A percentile compares a stretch with the other conserved stretches of the same genome.
phyloP scores from a whole-genome alignment of 352 stramenopile genomes.

The Peronospora tabacina region DNA sequence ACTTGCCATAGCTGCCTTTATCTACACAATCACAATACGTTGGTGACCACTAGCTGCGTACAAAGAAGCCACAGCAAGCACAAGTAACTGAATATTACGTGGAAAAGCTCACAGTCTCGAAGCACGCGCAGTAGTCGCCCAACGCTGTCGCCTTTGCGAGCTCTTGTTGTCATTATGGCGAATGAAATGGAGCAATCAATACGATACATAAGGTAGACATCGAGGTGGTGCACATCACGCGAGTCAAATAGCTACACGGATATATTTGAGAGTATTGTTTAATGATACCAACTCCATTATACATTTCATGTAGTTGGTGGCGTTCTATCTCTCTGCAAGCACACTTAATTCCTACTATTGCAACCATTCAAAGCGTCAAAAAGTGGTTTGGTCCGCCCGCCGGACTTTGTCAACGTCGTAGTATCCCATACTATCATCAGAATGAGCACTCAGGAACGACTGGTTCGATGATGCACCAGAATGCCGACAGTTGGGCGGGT shows the following conservation, averaged over 20 bases:
- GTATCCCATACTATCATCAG: slow-evolving; percentile 51
- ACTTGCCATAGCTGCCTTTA: slow-evolving; percentile 35
- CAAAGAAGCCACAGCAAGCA: neutral
- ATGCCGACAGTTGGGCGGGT: slow-evolving; percentile 21
- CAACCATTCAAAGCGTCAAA: slow-evolving; percentile 20
- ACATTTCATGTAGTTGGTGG: slow-evolving; percentile 23
- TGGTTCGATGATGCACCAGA: slow-evolving; percentile 42
- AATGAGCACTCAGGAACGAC: slow-evolving; percentile 52
- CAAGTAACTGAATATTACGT: slow-evolving; percentile 21
- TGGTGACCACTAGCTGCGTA: slow-evolving; percentile 1
- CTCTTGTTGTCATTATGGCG: slow-evolving; percentile 6
- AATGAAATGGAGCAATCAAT: neutral
- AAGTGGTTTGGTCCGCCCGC: slow-evolving; percentile 16
- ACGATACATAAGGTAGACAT: neutral
- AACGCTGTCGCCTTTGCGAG: slow-evolving; percentile 22
- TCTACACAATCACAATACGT: slow-evolving; percentile 16
- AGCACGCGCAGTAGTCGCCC: slow-evolving; percentile 38
- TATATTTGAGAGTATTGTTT: too few relatives aligned
- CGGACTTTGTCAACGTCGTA: slow-evolving; percentile 34
- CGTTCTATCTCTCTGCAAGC: slow-evolving; percentile 19
- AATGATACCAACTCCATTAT: slow-evolving; percentile 18
- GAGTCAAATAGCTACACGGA: neutral
- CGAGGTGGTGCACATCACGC: slow-evolving; percentile 1
- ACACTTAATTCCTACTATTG: too few relatives aligned
- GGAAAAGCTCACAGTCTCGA: slow-evolving; percentile 34